These are phyloP conservation scores for Trypanosoma melophagium DNA, from an alignment of 208 protist species.

Conservation along the genomic window DNA sequence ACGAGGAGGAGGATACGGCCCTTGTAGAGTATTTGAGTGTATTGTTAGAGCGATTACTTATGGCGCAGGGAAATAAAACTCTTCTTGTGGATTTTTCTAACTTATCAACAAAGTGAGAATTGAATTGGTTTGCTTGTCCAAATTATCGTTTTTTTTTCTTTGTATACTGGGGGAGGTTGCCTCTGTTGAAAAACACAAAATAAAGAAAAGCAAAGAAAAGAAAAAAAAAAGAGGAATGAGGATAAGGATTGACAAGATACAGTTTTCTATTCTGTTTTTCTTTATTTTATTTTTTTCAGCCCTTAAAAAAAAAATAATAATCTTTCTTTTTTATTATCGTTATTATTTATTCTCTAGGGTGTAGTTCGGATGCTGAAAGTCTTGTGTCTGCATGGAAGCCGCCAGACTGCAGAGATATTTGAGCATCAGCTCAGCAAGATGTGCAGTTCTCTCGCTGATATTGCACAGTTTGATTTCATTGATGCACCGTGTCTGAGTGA, in stretches of 20 bases:
- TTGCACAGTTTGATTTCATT: slow-evolving; percentile 57
- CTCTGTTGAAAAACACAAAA: too few species aligned
- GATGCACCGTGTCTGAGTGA: slow-evolving; percentile 54
- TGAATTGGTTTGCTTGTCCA: neutral
- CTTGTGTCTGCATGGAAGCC: slow-evolving; percentile 77
- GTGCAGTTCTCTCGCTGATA: slow-evolving; percentile 30
- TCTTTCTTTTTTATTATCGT: slow-evolving; percentile 2
- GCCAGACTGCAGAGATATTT: slow-evolving; percentile 84
- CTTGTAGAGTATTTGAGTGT: slow-evolving; percentile 40
- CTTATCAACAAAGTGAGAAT: neutral
- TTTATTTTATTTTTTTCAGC: slow-evolving; percentile 5
- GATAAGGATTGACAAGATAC: neutral
- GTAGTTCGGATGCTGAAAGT: slow-evolving; percentile 37
- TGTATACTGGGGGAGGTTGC: neutral
- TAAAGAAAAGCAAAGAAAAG: neutral
- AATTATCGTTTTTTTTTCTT: neutral
- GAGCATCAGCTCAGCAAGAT: slow-evolving; percentile 76
- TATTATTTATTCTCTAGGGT: neutral
- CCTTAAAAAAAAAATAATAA: slow-evolving; percentile 2
- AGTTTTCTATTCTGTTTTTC: neutral
- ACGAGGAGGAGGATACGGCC: slow-evolving; percentile 36
- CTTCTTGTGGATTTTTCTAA: neutral
- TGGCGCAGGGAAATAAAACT: slow-evolving; percentile 7
- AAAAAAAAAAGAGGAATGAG: neutral
- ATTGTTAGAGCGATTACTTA: slow-evolving; percentile 25